Percentiles rank a stretch among this genome's conserved stretches.
Evolutionary conservation across 225 moss, liverwort and hornwort genomes (phyloP).

Genomic region (Polytrichum commune): DNA sequence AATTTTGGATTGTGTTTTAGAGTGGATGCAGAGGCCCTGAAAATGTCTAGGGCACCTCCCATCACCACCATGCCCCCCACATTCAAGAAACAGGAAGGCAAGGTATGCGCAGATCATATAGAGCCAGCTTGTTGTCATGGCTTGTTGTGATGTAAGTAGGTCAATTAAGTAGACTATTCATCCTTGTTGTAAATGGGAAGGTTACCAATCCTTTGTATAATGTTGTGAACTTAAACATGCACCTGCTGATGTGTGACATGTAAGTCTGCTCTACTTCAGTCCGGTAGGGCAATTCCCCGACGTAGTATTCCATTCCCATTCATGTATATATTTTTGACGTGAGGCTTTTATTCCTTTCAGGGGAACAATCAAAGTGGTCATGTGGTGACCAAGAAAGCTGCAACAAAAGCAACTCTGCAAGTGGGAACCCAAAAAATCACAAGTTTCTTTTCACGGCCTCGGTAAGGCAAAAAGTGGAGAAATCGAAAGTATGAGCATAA

Average conservation of each 20-base stretch:
- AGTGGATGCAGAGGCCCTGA: constrained; percentile 36
- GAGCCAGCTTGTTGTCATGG: background rate
- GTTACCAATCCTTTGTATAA: background rate
- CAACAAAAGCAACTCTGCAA: constrained; percentile 26
- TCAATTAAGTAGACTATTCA: too few species aligned
- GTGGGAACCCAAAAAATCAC: constrained; percentile 38
- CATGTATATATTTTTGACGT: background rate
- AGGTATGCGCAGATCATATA: constrained; percentile 17
- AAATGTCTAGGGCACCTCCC: constrained; percentile 21
- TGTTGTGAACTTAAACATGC: background rate
- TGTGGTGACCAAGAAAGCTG: constrained; percentile 29
- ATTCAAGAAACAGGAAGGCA: constrained; percentile 24
- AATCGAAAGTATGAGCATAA: background rate
- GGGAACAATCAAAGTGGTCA: constrained; percentile 33
- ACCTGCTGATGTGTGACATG: background rate
- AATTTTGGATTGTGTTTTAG: constrained; percentile 18
- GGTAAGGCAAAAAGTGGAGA: constrained; percentile 16
- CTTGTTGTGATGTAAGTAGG: background rate
- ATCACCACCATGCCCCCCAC: constrained; percentile 17
- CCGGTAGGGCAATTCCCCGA: background rate
- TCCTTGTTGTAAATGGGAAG: background rate
- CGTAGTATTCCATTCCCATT: background rate
- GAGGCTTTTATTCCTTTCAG: constrained; percentile 19
- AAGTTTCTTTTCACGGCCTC: constrained; percentile 42
- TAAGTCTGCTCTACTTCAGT: too few species aligned